Conservation (phyloP, 148 eudicot genomes). For the Rhododendron henanense region DNA sequence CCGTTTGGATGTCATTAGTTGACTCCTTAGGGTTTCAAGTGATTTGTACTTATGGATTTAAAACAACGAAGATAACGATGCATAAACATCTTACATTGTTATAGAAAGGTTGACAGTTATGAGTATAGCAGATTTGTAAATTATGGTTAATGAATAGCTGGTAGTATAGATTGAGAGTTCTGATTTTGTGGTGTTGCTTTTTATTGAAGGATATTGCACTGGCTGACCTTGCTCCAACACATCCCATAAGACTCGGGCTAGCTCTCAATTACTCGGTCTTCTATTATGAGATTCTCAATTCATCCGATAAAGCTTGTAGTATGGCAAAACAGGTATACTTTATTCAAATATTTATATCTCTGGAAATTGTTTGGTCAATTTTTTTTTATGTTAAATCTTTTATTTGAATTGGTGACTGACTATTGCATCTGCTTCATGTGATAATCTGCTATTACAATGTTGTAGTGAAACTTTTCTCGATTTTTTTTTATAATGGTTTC, state of each 20-base stretch:
- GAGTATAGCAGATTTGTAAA: neutral
- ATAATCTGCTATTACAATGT: neutral
- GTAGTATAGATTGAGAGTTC: neutral
- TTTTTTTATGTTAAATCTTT: neutral
- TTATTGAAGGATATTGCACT: conserved; percentile 45
- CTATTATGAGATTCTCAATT: conserved; percentile 54
- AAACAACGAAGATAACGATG: neutral
- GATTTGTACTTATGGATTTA: neutral
- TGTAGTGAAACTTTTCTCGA: neutral
- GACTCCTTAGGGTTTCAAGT: neutral
- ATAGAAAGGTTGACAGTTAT: neutral
- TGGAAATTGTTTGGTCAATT: neutral
- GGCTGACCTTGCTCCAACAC: conserved; percentile 50
- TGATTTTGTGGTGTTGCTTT: neutral
- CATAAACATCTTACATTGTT: neutral
- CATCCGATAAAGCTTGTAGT: conserved; percentile 52
- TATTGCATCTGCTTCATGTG: neutral
- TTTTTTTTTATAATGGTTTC: neutral
- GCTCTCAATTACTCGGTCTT: conserved; percentile 54
- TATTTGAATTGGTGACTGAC: neutral
- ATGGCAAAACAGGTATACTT: conserved; percentile 48
- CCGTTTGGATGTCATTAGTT: neutral
- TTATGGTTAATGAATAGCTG: neutral
- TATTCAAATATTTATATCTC: neutral
- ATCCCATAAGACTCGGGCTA: conserved; percentile 51